Evolutionary conservation across 78 protist genomes (phyloP).

Genomic region (Dictyostelium intermedium): DNA sequence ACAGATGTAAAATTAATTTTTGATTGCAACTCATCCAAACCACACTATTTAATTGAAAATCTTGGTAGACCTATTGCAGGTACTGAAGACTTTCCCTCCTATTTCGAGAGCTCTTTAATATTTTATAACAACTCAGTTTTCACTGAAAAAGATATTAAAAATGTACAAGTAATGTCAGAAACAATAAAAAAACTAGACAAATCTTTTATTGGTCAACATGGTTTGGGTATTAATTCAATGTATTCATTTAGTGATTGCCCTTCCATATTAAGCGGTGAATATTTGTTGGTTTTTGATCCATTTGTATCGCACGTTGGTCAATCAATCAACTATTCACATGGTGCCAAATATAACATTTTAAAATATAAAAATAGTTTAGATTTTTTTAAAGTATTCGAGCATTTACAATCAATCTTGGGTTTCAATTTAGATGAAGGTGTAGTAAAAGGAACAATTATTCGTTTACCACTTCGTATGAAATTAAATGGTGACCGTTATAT

Average conservation of each 20-base stretch:
- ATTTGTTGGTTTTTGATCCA: constrained; percentile 44
- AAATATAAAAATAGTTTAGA: not conserved
- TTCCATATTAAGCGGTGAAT: constrained; percentile 15
- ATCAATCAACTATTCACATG: not conserved
- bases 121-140: constrained; percentile 27
- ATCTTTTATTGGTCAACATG: constrained; percentile 61
- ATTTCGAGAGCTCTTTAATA: constrained; percentile 50
- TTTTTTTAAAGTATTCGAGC: not conserved
- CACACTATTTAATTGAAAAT: not conserved
- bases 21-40: constrained; percentile 15
- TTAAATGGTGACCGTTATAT: not conserved
- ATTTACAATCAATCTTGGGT: not conserved
- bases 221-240: constrained; percentile 80
- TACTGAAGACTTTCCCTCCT: not conserved
- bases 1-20: constrained; percentile 30
- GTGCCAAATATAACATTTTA: not conserved
- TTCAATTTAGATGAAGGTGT: not conserved
- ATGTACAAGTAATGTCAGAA: not conserved
- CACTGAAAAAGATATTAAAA: constrained; percentile 39
- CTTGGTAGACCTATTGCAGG: too few species aligned
- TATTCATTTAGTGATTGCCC: constrained; percentile 75
- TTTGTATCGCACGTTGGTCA: constrained; percentile 5
- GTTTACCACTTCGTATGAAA: constrained; percentile 24
- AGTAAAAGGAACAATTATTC: not conserved
- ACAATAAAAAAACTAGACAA: constrained; percentile 23